Conservation (phyloP, 495 filamentous ascomycete genomes). For the Articulospora tetracladia region DNA sequence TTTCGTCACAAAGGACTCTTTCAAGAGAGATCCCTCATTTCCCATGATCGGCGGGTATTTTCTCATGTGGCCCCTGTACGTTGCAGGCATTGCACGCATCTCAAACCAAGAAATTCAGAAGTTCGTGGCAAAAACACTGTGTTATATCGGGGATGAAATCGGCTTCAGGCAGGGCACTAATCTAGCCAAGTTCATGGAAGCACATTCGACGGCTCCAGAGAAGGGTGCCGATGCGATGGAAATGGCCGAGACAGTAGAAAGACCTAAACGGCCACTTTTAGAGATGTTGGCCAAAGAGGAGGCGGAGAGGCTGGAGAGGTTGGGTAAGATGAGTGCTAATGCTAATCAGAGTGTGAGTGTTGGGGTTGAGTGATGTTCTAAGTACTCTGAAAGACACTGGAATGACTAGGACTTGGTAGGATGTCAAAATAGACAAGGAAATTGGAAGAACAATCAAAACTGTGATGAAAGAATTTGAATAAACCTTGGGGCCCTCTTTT, state of each 20-base stretch:
- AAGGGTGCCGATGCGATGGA: not conserved
- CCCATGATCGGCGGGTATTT: constrained; percentile 37
- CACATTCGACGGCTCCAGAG: not conserved
- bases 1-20: not conserved
- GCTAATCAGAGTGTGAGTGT: not conserved
- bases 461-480: too few relatives aligned
- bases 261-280: not conserved
- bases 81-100: constrained; percentile 34
- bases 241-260: not conserved
- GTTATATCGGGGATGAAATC: constrained; percentile 39
- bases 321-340: not conserved
- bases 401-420: too few relatives aligned
- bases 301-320: not conserved
- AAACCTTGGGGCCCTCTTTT: too few relatives aligned
- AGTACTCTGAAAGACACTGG: too few relatives aligned
- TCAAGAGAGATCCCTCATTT: not conserved
- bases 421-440: too few relatives aligned
- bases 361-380: not conserved
- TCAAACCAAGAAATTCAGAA: constrained; percentile 27
- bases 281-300: not conserved
- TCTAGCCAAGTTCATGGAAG: constrained; percentile 35
- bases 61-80: constrained; percentile 44
- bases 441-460: too few relatives aligned
- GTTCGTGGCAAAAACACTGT: constrained; percentile 38
- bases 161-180: constrained; percentile 39